A percentile compares a stretch with the other conserved stretches of the same genome.
These are phyloP conservation scores for Spizellomyces punctatus DNA, from an alignment of 192 early-diverging fungal species.

Conservation along the genomic window DNA sequence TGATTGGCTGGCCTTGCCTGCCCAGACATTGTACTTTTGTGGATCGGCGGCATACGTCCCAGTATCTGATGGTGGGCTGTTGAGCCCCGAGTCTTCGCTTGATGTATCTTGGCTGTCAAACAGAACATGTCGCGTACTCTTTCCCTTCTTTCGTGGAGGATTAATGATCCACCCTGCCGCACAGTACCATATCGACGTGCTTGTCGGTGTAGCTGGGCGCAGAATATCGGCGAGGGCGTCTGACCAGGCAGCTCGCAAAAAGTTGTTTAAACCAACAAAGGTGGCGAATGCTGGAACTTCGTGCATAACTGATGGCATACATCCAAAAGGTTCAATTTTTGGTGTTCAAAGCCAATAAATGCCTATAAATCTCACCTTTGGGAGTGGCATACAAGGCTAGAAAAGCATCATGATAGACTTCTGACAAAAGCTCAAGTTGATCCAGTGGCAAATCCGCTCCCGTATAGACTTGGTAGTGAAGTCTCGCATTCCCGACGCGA, in stretches of 20 bases:
- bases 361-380: slow-evolving; percentile 15
- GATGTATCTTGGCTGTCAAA: neutral
- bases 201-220: neutral
- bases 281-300: slow-evolving; percentile 23
- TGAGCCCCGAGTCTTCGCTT: slow-evolving; percentile 1
- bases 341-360: neutral
- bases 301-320: slow-evolving; percentile 13
- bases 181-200: slow-evolving; percentile 4
- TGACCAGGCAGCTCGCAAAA: slow-evolving; percentile 19
- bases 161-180: slow-evolving; percentile 12
- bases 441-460: slow-evolving; percentile 13
- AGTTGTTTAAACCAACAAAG: neutral
- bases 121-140: neutral
- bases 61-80: neutral
- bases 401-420: slow-evolving; percentile 30
- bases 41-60: neutral
- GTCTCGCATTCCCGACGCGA: slow-evolving; percentile 38
- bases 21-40: neutral
- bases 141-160: neutral
- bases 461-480: slow-evolving; percentile 19
- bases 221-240: slow-evolving; percentile 14
- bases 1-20: neutral
- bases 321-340: neutral
- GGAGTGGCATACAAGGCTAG: slow-evolving; percentile 28
- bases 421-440: neutral